Conservation (phyloP, 106 monocot genomes). For the Allium fistulosum region DNA sequence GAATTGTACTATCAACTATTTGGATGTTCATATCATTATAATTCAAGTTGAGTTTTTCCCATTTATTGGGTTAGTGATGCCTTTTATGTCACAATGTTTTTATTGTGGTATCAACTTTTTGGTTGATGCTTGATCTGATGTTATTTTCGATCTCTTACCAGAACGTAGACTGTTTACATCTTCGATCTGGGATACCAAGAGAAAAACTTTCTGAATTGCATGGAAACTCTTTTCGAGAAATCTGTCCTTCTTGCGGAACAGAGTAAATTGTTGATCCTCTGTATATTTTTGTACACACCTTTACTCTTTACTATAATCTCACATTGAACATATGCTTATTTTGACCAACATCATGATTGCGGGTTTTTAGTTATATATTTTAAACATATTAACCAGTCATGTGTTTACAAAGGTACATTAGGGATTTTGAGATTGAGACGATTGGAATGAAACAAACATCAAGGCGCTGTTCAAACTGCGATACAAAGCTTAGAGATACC, state of each 20-base stretch:
- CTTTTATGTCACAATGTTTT: not conserved
- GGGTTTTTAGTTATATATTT: not conserved
- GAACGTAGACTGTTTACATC: constrained; percentile 98
- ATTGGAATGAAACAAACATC: constrained; percentile 94
- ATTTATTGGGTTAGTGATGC: not conserved
- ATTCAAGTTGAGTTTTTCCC: not conserved
- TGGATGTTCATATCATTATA: not conserved
- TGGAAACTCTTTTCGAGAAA: constrained; percentile 96
- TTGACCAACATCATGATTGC: not conserved
- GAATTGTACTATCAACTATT: not conserved
- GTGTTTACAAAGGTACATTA: constrained; percentile 54
- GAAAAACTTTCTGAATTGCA: constrained; percentile 95
- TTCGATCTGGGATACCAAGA: constrained; percentile 97
- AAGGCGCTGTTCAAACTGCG: constrained; percentile 84
- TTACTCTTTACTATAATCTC: not conserved
- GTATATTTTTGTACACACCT: not conserved
- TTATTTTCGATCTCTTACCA: constrained; percentile 12
- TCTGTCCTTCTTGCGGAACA: constrained; percentile 79
- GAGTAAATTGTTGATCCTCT: constrained; percentile 44
- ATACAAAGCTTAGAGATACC: constrained; percentile 75
- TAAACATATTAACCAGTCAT: constrained; percentile 1
- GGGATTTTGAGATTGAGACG: constrained; percentile 99
- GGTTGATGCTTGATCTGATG: too few species aligned
- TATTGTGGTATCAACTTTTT: not conserved
- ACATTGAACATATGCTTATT: not conserved